Base-by-base conservation (phyloP, 2,329 filamentous ascomycete species). In the Diplodia scrobiculata region DNA sequence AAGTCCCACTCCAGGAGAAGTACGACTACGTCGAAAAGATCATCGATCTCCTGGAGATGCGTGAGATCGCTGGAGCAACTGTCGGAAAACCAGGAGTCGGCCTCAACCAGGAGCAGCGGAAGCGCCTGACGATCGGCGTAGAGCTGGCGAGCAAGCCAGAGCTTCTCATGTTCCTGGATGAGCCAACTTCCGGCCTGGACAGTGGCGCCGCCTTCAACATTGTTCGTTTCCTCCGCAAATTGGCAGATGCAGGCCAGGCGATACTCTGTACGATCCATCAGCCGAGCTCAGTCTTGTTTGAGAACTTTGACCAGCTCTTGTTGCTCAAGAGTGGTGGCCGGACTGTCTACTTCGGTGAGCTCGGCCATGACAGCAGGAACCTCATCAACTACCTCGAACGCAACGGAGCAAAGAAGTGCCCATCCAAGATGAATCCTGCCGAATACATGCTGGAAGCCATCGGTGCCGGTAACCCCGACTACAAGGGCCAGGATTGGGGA, bases 211-310 rank as follows among this genome's bases (percentile, higher is more conserved):
- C 89, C 0, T 88, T 82, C 72, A 86, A 86, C 68, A 88, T 84
- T 0, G 82, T 89, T 5, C 84, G 86, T 0, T 89, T 90, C 76
- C 73, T 91, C 19, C 81, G 86, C 11, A 89, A 89, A 73, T 80
- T 91, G 0, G 87, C 88, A 7, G 84, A 86, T 58, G 83, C 83
- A 1, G 88, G 88, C 0, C 88, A 91, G 70, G 87, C 88, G 4
- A 84, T 91, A 1, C 77, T 91, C 0, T 86, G 87, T 67, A 91
- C 88, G 0, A 90, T 91, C 48, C 88, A 91, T 70, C 88, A 91
- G 73, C 89, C 89, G 0, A 89, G 86, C 1, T 86, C 87, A 0
- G 83, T 87, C 10, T 78, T 91, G 0, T 90, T 91, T 64, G 82
- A 86, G 9, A 82, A 88, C 36, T 91, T 91, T 67, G 88, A 91